Conservation (phyloP, 257 asterid species). For the Handroanthus guayacan region DNA sequence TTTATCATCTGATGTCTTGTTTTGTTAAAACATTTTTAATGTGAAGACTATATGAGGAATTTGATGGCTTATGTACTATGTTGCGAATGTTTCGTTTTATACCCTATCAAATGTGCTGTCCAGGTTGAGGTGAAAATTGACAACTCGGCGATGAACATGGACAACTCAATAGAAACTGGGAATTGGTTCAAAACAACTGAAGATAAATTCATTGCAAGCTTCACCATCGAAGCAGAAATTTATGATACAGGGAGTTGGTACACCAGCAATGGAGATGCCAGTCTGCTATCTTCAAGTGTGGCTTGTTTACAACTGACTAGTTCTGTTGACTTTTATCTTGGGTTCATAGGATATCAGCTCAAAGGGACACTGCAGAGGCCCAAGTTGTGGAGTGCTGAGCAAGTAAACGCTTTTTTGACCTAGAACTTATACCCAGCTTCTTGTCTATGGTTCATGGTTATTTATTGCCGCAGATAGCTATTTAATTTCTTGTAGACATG, state of each 20-base stretch:
- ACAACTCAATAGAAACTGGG: slow-evolving; percentile 39
- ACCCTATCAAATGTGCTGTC: background rate
- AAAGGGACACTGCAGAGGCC: slow-evolving; percentile 57
- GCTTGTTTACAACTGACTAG: slow-evolving; percentile 47
- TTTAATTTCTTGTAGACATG: no score
- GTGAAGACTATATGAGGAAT: no score
- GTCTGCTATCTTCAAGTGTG: slow-evolving; percentile 49
- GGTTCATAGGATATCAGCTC: slow-evolving; percentile 61
- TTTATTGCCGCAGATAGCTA: no score
- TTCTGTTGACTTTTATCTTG: slow-evolving; percentile 48
- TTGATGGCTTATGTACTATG: background rate
- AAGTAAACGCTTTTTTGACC: slow-evolving; percentile 40
- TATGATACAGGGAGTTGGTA: slow-evolving; percentile 55
- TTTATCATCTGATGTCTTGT: slow-evolving; percentile 10
- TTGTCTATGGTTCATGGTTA: background rate
- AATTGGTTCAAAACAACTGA: slow-evolving; percentile 31
- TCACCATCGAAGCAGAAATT: slow-evolving; percentile 61
- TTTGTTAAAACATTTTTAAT: no score
- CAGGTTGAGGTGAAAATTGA: slow-evolving; percentile 71
- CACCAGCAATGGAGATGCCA: slow-evolving; percentile 36
- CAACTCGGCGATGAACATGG: slow-evolving; percentile 44
- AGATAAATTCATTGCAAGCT: slow-evolving; percentile 37
- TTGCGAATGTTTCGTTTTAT: background rate
- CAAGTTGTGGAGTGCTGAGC: slow-evolving; percentile 72
- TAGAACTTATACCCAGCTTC: background rate